Evolutionary conservation across 202 grass and related monocot species (phyloP), one percentile per base, ranked within the genome.

Genomic region (Elaeis oleifera): DNA sequence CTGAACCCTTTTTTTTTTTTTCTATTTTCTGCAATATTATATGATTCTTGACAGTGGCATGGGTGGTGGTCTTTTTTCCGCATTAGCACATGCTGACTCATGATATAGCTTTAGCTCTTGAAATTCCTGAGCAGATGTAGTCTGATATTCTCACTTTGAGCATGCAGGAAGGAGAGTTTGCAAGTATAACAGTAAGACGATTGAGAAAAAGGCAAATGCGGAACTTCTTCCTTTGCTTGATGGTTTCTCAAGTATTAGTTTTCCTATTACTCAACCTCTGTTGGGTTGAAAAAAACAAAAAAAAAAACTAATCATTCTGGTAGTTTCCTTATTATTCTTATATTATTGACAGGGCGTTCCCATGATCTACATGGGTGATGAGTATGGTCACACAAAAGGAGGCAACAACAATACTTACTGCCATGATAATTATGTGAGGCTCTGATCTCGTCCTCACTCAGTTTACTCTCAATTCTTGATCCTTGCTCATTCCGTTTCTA

Each of bases 391-490:
- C 64, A 92, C 88, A 15, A 97, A 97, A 83, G 81, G 79, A 75
- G 92, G 92, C 65, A 97, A 97, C 82, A 97, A 97, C 72, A 97
- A 97, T 72, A 85, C 92, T 49, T 97, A 97, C 56, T 97, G 92
- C 58, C 92, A 97, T 80, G 92, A 92, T 61, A 79, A 86, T 74
- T 81, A 75, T 73, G 92, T 97, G 18, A 74, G 75, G 68, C 14
- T 23, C 55, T 58, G 16, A 24, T 11, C 1, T 17, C 18, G 7
- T 17, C 63, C 20, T 56, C 3, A 69, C 72, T 14, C 48, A 59
- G 73, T 56, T 63, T 23, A 31, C 60, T 18, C 67, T 14, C 51
- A 58, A 16, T 8, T 8, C 36, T 61, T 65, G 39, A 44, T 56
- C 44, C 52, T 32, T 48, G 49, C 49, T 16, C 57, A 64, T 50